A percentile compares a stretch with the other conserved stretches of the same genome.
Evolutionary conservation across 2,329 filamentous ascomycete genomes (phyloP).

Genomic region (Botrytis porri): DNA sequence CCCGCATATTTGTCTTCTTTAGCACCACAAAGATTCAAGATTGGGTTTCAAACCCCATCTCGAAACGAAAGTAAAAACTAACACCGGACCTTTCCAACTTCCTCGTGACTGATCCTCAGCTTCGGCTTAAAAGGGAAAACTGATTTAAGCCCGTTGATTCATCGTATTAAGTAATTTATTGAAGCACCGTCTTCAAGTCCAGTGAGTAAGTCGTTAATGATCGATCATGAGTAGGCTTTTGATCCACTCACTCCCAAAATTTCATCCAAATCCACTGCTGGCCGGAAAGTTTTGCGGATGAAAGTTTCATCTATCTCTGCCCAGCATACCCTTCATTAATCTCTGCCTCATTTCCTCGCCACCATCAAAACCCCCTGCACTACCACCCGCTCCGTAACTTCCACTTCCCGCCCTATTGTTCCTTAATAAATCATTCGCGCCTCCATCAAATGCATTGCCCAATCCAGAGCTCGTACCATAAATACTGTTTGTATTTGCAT

Average conservation of each 20-base stretch:
- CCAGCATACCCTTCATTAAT: slow-evolving; percentile 17
- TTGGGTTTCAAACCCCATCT: neutral
- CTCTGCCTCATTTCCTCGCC: slow-evolving; percentile 12
- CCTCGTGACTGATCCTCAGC: neutral
- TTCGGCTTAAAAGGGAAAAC: neutral
- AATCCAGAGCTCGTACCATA: slow-evolving; percentile 27
- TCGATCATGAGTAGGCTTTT: neutral
- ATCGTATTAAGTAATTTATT: neutral
- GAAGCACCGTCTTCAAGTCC: neutral
- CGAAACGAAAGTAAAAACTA: neutral
- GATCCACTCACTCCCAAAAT: neutral
- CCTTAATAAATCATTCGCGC: slow-evolving; percentile 26
- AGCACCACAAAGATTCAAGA: neutral
- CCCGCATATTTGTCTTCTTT: neutral
- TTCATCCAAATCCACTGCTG: neutral
- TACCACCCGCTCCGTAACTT: slow-evolving; percentile 19
- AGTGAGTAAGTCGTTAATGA: neutral
- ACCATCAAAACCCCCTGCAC: neutral
- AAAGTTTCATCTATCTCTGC: slow-evolving; percentile 6
- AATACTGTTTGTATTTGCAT: slow-evolving; percentile 18
- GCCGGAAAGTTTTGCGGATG: neutral
- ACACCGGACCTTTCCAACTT: neutral
- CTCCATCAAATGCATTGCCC: slow-evolving; percentile 22
- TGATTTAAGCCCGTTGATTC: neutral
- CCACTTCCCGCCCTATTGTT: slow-evolving; percentile 28